Conservation (phyloP, 225 moss, liverwort and hornwort genomes). For the Sphagnum tenellum region DNA sequence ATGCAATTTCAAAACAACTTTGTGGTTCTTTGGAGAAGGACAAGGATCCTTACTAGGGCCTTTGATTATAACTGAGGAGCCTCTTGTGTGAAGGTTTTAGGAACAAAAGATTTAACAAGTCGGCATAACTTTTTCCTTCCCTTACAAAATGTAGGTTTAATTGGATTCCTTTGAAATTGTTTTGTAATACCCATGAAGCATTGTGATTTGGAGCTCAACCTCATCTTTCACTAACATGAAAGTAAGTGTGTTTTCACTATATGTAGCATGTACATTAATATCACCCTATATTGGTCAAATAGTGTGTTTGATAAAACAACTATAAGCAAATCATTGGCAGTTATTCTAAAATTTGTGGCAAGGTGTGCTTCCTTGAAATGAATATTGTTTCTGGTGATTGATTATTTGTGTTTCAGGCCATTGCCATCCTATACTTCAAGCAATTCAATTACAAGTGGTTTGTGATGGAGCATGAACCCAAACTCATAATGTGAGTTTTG, state of each 20-base stretch:
- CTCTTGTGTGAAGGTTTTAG: conserved; percentile 71
- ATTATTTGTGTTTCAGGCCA: conserved; percentile 42
- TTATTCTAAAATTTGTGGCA: too few species aligned
- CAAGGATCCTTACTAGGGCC: conserved; percentile 58
- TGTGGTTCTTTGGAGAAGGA: background rate
- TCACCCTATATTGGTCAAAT: too few species aligned
- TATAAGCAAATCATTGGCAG: too few species aligned
- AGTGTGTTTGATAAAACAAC: too few species aligned
- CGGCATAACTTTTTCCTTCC: conserved; percentile 84
- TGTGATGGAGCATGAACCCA: conserved; percentile 98
- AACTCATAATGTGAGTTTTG: conserved; percentile 75
- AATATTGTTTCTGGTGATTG: too few species aligned
- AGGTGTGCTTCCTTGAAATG: too few species aligned
- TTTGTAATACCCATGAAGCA: too few species aligned
- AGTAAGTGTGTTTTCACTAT: too few species aligned
- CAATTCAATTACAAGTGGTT: conserved; percentile 97
- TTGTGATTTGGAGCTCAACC: too few species aligned
- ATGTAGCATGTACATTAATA: too few species aligned
- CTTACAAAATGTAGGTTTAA: conserved; percentile 84
- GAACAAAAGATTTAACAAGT: conserved; percentile 98
- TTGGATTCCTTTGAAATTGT: too few species aligned
- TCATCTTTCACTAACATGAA: too few species aligned
- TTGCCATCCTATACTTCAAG: conserved; percentile 93
- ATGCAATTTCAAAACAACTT: background rate
- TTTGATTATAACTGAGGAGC: conserved; percentile 77